Evolutionary conservation across 23 red algal genomes (phyloP), one percentile per base, ranked within the genome.

Genomic region (Porphyridium purpureum): DNA sequence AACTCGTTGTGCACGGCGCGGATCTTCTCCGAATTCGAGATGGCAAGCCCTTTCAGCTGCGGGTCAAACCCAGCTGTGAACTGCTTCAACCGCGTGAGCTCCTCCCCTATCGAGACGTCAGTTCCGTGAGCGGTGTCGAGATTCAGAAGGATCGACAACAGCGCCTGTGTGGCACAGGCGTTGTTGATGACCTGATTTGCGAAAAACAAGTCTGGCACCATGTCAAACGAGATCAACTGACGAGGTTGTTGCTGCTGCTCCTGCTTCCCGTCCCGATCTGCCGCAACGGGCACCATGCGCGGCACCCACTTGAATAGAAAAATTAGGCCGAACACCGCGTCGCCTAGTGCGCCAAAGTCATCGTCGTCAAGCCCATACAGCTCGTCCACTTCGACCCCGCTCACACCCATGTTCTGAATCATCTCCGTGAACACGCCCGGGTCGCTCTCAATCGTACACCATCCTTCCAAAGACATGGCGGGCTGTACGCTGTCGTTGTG

Each of bases 281-380:
- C n/a, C n/a, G n/a, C n/a, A n/a, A n/a, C n/a, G n/a, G n/a, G n/a
- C n/a, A n/a, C n/a, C n/a, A n/a, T n/a, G n/a, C n/a, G n/a, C n/a
- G n/a, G n/a, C 2, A 38, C 31, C 49, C 75, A 83, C 62, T 94
- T 94, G 76, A 84, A 94, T 4, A 94, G 64, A 55, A 94, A 94
- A 22, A 94, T 82, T 6, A 94, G 56, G 40, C 87, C 87, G 53
- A 53, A 70, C 2, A 78, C 35, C 20, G 59, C 52, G 9, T 22
- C 52, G 40, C 47, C 21, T 1, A 65, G 31, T 14, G 21, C 19
- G 4, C 32, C 42, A 32, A 84, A 35, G 22, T 46, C 59, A 17
- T 64, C 24, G 5, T 59, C 48, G 60, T 81, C 77, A 3, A 94
- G 62, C 3, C 64, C 47, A n/a, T 76, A 67, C 1, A 94, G 52